Percentiles rank a stretch among this genome's conserved stretches.
These are phyloP conservation scores for Gynostemma pentaphyllum DNA, from an alignment of 306 rosid genomes.

Conservation along the genomic window DNA sequence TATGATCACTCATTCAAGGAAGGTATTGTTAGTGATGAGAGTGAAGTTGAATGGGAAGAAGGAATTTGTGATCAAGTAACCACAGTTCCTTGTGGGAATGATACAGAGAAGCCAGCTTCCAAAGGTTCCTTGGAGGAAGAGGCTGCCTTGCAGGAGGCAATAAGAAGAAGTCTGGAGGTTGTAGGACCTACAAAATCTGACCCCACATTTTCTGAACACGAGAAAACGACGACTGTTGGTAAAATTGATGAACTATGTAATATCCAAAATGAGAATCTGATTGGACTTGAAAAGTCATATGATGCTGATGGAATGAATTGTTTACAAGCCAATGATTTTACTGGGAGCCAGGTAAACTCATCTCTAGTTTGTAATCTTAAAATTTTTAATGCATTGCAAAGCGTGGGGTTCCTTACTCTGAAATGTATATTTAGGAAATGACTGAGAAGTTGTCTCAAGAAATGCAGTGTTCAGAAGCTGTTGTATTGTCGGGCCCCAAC, in stretches of 20 bases:
- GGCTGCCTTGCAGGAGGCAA: conserved; percentile 74
- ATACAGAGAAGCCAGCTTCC: conserved; percentile 30
- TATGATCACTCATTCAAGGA: conserved; percentile 13
- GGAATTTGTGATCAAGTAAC: conserved; percentile 39
- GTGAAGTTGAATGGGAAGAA: conserved; percentile 85
- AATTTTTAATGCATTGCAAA: background rate
- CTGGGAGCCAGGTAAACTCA: conserved; percentile 21
- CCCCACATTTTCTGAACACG: conserved; percentile 12
- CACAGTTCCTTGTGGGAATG: conserved; percentile 17
- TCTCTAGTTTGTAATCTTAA: conserved; percentile 9
- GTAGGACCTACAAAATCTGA: conserved; percentile 18
- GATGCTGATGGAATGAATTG: conserved; percentile 13
- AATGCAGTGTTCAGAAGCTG: conserved; percentile 5
- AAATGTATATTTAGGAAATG: conserved; percentile 24
- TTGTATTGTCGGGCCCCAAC: conserved; percentile 12
- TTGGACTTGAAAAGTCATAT: conserved; percentile 22
- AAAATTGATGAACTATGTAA: conserved; percentile 16
- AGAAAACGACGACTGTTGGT: conserved; percentile 19
- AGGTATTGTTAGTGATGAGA: conserved; percentile 32
- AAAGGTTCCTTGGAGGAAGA: conserved; percentile 68
- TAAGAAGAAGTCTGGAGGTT: conserved; percentile 73
- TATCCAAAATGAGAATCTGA: conserved; percentile 20
- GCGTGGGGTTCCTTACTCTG: conserved; percentile 11
- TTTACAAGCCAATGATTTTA: conserved; percentile 18
- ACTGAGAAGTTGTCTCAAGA: conserved; percentile 22